Evolutionary conservation across 257 asterid genomes (phyloP).

Genomic region (Nicotiana obtusifolia): DNA sequence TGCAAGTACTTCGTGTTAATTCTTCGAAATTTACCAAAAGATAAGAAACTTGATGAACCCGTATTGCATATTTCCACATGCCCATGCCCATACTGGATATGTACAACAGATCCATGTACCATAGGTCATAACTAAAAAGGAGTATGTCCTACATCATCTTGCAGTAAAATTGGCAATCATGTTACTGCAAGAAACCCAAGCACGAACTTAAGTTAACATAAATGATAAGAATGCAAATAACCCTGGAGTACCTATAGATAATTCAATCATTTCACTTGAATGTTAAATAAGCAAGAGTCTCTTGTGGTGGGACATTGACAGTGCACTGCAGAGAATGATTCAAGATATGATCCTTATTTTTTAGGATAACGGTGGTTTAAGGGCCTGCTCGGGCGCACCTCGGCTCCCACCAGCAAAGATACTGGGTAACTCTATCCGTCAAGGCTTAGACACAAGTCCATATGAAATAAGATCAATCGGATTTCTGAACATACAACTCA

Average conservation of each 20-base stretch:
- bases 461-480: background rate
- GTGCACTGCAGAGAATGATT: too few relatives aligned
- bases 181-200: background rate
- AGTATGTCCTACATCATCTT: background rate
- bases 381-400: too few relatives aligned
- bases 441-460: background rate
- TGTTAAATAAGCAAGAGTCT: too few relatives aligned
- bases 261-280: too few relatives aligned
- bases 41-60: background rate
- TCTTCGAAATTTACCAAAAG: background rate
- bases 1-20: background rate
- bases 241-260: too few relatives aligned
- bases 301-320: too few relatives aligned
- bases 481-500: background rate
- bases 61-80: background rate
- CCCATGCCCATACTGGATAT: background rate
- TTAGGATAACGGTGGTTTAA: too few relatives aligned
- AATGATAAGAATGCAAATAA: too few relatives aligned
- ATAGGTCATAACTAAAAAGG: background rate
- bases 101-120: background rate
- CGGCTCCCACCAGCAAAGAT: too few relatives aligned
- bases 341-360: too few relatives aligned
- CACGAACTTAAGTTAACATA: too few relatives aligned
- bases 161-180: background rate
- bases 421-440: background rate